A percentile compares a stretch with the other conserved stretches of the same genome.
Conservation (phyloP, 306 rosid species). For the Dalbergia cochinchinensis region DNA sequence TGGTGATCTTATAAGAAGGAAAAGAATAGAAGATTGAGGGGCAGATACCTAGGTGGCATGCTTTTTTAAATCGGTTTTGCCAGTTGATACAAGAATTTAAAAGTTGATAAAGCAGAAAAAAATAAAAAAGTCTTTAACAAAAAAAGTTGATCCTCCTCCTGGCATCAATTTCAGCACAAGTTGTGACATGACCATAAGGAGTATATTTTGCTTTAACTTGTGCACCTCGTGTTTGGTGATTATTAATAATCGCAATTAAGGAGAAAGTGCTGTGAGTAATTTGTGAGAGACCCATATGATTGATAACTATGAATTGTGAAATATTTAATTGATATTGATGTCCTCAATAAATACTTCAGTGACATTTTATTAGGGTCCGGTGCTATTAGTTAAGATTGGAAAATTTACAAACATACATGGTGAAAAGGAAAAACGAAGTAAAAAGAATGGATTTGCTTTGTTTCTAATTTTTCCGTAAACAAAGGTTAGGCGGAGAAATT, state of each 20-base stretch:
- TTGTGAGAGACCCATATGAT: neutral
- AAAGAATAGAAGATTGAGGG: conserved; percentile 46
- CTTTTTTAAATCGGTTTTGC: conserved; percentile 53
- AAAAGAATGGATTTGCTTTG: neutral
- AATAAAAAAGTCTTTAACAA: conserved; percentile 6
- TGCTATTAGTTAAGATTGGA: too few relatives aligned
- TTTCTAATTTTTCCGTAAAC: neutral
- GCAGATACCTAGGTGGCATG: conserved; percentile 48
- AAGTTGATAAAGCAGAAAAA: conserved; percentile 3
- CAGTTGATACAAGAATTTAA: conserved; percentile 59
- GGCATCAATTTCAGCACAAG: conserved; percentile 48
- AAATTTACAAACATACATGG: neutral
- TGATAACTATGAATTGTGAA: neutral
- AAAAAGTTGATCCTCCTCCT: conserved; percentile 40
- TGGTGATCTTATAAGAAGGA: conserved; percentile 32
- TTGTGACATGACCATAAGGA: conserved; percentile 47
- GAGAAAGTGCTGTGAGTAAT: neutral
- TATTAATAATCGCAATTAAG: neutral
- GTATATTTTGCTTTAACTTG: conserved; percentile 42
- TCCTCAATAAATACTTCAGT: too few relatives aligned
- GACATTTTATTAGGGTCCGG: too few relatives aligned
- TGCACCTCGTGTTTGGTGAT: conserved; percentile 30
- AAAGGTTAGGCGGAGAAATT: too few relatives aligned
- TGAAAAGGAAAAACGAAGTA: neutral
- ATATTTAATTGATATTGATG: too few relatives aligned